A percentile compares a stretch with the other conserved stretches of the same genome.
Conservation (phyloP, 164 flowering plant genomes). For the Houttuynia cordata region DNA sequence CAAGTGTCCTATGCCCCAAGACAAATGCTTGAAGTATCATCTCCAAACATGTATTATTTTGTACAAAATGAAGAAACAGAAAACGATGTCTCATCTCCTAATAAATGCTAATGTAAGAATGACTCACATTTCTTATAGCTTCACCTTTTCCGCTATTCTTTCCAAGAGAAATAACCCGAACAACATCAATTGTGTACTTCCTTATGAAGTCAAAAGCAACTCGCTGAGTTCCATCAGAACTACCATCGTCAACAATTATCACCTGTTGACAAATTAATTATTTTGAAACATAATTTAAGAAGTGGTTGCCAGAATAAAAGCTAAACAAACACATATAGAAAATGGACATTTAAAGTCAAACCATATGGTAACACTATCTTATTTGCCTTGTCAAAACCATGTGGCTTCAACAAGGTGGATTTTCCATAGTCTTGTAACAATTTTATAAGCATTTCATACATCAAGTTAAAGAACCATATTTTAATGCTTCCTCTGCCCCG, state of each 20-base stretch:
- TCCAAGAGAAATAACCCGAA: slow-evolving; percentile 85
- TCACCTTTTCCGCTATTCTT: slow-evolving; percentile 94
- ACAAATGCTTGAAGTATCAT: not conserved
- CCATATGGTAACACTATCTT: too few species aligned
- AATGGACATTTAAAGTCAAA: too few species aligned
- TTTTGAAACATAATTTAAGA: too few species aligned
- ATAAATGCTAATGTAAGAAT: slow-evolving; percentile 4
- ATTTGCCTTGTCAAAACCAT: too few species aligned
- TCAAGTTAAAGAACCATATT: not conserved
- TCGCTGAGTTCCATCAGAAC: slow-evolving; percentile 69
- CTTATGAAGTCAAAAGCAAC: slow-evolving; percentile 82
- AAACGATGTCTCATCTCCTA: not conserved
- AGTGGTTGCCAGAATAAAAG: too few species aligned
- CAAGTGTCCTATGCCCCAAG: not conserved
- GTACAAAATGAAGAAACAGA: not conserved
- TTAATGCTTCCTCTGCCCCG: too few species aligned
- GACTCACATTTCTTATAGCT: slow-evolving; percentile 89
- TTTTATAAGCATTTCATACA: not conserved
- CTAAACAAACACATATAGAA: too few species aligned
- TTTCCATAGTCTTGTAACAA: not conserved
- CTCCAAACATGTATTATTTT: not conserved
- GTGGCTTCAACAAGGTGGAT: not conserved
- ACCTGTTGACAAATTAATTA: slow-evolving; percentile 32
- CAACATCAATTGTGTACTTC: slow-evolving; percentile 59
- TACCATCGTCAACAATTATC: slow-evolving; percentile 89